Percentiles rank a stretch among this genome's conserved stretches.
Evolutionary conservation across 768 basidiomycete genomes (phyloP).

Genomic region (Glaciozyma antarctica): DNA sequence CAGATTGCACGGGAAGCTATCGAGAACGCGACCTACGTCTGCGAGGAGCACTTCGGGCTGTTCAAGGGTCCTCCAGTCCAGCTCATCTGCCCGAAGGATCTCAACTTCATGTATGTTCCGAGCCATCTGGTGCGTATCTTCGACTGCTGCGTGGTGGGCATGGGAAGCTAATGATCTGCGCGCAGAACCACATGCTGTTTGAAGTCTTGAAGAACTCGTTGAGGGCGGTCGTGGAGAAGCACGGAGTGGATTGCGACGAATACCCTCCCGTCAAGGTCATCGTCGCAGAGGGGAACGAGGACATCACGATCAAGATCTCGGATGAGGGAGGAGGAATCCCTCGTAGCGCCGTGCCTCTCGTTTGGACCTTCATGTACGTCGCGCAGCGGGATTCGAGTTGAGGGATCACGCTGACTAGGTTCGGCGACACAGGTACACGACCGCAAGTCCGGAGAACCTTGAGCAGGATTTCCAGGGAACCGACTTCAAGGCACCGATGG

Average conservation of each 20-base stretch:
- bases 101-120: slow-evolving; percentile 89
- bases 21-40: slow-evolving; percentile 76
- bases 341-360: slow-evolving; percentile 70
- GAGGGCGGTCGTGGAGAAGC: slow-evolving; percentile 88
- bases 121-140: slow-evolving; percentile 56
- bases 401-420: background rate
- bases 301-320: slow-evolving; percentile 97
- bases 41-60: slow-evolving; percentile 88
- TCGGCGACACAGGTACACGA: slow-evolving; percentile 42
- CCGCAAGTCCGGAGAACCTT: slow-evolving; percentile 33
- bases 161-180: background rate
- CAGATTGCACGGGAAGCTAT: slow-evolving; percentile 98
- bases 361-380: slow-evolving; percentile 91
- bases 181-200: slow-evolving; percentile 69
- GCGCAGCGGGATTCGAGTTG: slow-evolving; percentile 41
- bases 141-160: background rate
- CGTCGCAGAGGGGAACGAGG: slow-evolving; percentile 93
- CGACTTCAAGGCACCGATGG: slow-evolving; percentile 97
- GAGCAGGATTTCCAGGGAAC: slow-evolving; percentile 44
- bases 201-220: slow-evolving; percentile 96
- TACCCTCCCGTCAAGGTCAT: slow-evolving; percentile 88
- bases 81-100: slow-evolving; percentile 78
- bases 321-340: slow-evolving; percentile 96
- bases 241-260: slow-evolving; percentile 69
- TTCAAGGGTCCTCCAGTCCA: slow-evolving; percentile 94